These are phyloP conservation scores for Lepidopterella palustris DNA, from an alignment of 495 filamentous ascomycete genomes.

Conservation along the genomic window DNA sequence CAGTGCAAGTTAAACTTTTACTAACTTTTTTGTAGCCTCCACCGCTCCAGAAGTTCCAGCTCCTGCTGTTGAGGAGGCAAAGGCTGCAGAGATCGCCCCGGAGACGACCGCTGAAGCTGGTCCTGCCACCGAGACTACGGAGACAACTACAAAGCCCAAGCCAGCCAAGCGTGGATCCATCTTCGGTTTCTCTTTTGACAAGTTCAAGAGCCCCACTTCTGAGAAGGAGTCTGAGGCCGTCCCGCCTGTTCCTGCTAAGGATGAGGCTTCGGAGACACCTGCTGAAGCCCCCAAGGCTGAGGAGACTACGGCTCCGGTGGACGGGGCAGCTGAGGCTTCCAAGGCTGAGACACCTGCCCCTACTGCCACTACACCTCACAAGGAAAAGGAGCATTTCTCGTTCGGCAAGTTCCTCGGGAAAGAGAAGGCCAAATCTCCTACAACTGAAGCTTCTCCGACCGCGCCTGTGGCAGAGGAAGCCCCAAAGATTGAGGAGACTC, in stretches of 20 bases:
- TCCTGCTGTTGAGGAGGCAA: slow-evolving; percentile 31
- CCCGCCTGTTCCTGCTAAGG: slow-evolving; percentile 33
- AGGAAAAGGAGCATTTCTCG: slow-evolving; percentile 24
- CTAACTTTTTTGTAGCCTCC: slow-evolving; percentile 2
- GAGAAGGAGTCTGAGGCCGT: slow-evolving; percentile 37
- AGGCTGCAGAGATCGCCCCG: slow-evolving; percentile 36
- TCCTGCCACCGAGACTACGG: slow-evolving; percentile 18
- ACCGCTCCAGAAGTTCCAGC: slow-evolving; percentile 20
- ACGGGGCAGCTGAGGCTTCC: slow-evolving; percentile 20
- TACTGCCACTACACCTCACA: slow-evolving; percentile 17
- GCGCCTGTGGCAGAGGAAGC: slow-evolving; percentile 22
- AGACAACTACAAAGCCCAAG: slow-evolving; percentile 29
- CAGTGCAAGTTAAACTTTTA: not conserved
- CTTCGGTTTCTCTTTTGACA: slow-evolving; percentile 37
- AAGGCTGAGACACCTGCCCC: slow-evolving; percentile 34
- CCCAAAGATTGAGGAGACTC: slow-evolving; percentile 23
- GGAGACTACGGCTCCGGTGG: slow-evolving; percentile 7
- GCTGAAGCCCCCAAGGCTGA: slow-evolving; percentile 30
- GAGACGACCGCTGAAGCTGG: slow-evolving; percentile 30
- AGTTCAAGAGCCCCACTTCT: slow-evolving; percentile 34
- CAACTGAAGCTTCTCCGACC: slow-evolving; percentile 22
- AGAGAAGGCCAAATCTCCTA: slow-evolving; percentile 27
- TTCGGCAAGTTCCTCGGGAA: slow-evolving; percentile 29
- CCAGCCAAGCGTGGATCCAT: slow-evolving; percentile 37
- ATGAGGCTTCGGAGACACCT: slow-evolving; percentile 17